Base-by-base conservation (phyloP, 2,329 filamentous ascomycete genomes). In the Aspergillus sp. region DNA sequence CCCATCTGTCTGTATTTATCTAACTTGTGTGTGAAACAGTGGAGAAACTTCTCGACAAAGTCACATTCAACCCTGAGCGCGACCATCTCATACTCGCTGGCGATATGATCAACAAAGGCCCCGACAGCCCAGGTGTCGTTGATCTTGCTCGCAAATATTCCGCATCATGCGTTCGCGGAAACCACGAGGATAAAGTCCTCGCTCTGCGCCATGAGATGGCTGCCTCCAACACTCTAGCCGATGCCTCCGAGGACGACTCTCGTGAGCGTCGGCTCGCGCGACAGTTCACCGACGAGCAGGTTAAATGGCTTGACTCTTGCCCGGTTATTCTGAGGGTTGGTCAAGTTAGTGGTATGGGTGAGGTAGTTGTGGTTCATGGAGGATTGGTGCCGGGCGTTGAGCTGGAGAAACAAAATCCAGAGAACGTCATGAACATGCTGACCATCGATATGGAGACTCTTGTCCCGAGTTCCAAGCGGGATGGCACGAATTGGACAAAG, bases 341-440 rank as follows among this genome's bases (percentile, higher is more conserved):
- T n/a, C 60, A 71, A 10, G 67, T 90, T 31, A 70, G 74, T 1
- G 68, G 66, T 2, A 72, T 83, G 62, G 78, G 83, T 31, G 75
- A 83, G 45, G 74, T 94, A 5, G 75, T 85, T 5, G 84, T 90
- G 40, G 91, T 90, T 6, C 93, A 97, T 69, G 91, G 81, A 0
- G 93, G 93, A 1, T 75, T 97, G 2, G 83, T 93, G 0, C 88
- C 91, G 0, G 85, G 83, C 5, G 70, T 95, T 1, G 65, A 78
- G 1, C 73, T 95, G 10, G 74, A 83, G 37, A 72, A 77, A 40
- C 91, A 85, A 56, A 80, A 96, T 64, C 85, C 90, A 0, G 83
- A 81, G 64, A 83, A 85, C 40, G 86, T 87, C 33, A 96, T 96
- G 90, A 93, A 89, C 61, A 94, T 98, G 88, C 82, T 90, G 44